A percentile compares a stretch with the other conserved stretches of the same genome.
Conservation (phyloP, 1,284 basidiomycete species). For the Kwoniella shivajii region DNA sequence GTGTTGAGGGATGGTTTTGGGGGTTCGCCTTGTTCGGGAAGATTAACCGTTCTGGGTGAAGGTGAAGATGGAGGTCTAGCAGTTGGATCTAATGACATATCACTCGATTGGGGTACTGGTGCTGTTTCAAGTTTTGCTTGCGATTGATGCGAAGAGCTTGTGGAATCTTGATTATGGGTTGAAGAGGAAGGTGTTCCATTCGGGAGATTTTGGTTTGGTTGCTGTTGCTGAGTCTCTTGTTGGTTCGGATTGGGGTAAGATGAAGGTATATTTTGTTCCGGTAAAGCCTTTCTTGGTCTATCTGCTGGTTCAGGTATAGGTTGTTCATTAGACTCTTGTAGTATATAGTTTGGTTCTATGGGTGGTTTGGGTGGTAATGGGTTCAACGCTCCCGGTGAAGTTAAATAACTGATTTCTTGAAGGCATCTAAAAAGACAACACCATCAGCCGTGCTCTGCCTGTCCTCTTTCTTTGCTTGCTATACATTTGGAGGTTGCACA, state of each 20-base stretch:
- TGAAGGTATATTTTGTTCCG: conserved; percentile 37
- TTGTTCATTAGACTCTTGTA: background rate
- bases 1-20: background rate
- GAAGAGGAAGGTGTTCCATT: conserved; percentile 6
- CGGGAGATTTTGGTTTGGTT: background rate
- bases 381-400: conserved; percentile 94
- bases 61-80: conserved; percentile 43
- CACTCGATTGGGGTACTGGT: conserved; percentile 10
- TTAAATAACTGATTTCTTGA: conserved; percentile 97
- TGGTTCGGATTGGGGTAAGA: background rate
- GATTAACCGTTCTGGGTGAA: conserved; percentile 20
- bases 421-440: conserved; percentile 66
- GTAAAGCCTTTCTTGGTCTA: conserved; percentile 44
- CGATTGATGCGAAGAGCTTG: background rate
- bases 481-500: background rate
- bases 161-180: background rate
- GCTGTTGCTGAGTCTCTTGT: background rate
- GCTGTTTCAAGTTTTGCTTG: background rate
- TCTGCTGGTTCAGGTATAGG: conserved; percentile 18
- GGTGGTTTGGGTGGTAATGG: conserved; percentile 82
- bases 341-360: conserved; percentile 12
- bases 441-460: background rate
- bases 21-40: conserved; percentile 24
- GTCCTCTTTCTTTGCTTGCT: background rate
- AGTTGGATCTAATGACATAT: conserved; percentile 21